Evolutionary conservation across 1,284 basidiomycete species (phyloP), one percentile per base, ranked within the genome.

Genomic region (Ganoderma lucidum): DNA sequence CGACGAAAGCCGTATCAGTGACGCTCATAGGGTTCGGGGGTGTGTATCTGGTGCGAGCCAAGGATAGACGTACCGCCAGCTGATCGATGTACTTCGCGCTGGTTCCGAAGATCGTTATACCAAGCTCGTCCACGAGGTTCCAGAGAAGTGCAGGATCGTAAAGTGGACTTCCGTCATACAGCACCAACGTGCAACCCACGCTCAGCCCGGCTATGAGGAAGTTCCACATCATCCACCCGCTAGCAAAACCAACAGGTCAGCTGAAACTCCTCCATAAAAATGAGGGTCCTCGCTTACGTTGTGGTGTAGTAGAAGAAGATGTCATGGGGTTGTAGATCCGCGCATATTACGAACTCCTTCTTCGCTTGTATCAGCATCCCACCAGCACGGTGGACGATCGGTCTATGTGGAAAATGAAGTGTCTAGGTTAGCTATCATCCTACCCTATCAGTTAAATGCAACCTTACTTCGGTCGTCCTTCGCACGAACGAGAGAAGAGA

Each of bases 251-350:
- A 28, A 51, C 53, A 48, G 64, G 51, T 71, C 64, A 72, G 71
- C 60, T 55, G 56, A 55, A 55, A 6, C 35, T n/a, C 30, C n/a
- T 67, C 35, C 37, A 30, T 23, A 56, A n/a, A 63, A 48, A 63
- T 45, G 15, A 19, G 56, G 12, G 53, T 45, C 62, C 63, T 58
- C 71, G 84, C 92, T 80, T 77, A 93, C 91, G 93, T 93, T 56
- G 93, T 95, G 0, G 94, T 94, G 77, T 96, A 96, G 79, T 94
- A 95, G 80, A 96, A 94, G 81, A 94, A 95, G 6, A 96, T 88
- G 78, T 95, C 93, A 30, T 89, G 84, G 14, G 88, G 81, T 30
- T 82, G 81, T 60, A 96, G 85, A 75, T 93, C 93, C 5, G 88
- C 93, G 77, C 93, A 95, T 39, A 96, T 88, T 58, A 87, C 83